phyloP scores from a whole-genome alignment of 352 stramenopile species.

The Phytophthora boehmeriae region DNA sequence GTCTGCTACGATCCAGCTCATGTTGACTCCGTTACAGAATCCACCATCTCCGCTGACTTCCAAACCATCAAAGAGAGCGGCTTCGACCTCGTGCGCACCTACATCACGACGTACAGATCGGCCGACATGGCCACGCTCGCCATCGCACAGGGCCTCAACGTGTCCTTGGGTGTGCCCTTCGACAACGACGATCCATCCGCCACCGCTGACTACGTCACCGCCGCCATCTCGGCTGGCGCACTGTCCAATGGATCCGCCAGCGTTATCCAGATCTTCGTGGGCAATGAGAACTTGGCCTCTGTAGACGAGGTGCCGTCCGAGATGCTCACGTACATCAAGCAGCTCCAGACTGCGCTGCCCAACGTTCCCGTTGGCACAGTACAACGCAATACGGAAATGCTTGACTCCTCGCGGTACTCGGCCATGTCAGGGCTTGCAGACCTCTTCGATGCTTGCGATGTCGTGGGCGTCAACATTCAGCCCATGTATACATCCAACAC shows the following conservation, averaged over 20 bases:
- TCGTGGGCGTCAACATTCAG: slow-evolving; percentile 78
- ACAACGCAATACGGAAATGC: slow-evolving; percentile 57
- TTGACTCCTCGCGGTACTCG: slow-evolving; percentile 43
- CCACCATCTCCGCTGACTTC: slow-evolving; percentile 51
- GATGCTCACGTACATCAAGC: slow-evolving; percentile 49
- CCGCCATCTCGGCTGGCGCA: slow-evolving; percentile 36
- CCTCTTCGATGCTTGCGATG: slow-evolving; percentile 58
- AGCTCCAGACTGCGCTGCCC: slow-evolving; percentile 39
- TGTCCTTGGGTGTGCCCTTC: slow-evolving; percentile 54
- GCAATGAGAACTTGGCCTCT: slow-evolving; percentile 61
- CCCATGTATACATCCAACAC: slow-evolving; percentile 56
- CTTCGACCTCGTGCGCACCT: slow-evolving; percentile 56
- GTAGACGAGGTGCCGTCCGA: slow-evolving; percentile 36
- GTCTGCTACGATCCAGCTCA: slow-evolving; percentile 61
- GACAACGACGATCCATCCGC: slow-evolving; percentile 36
- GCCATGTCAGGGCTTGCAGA: slow-evolving; percentile 40
- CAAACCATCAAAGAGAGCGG: slow-evolving; percentile 48
- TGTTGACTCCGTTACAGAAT: slow-evolving; percentile 36
- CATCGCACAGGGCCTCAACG: slow-evolving; percentile 50
- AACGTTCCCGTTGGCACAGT: slow-evolving; percentile 49
- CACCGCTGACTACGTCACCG: slow-evolving; percentile 42
- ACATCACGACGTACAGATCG: slow-evolving; percentile 46
- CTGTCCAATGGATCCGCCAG: slow-evolving; percentile 36
- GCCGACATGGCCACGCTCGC: slow-evolving; percentile 50
- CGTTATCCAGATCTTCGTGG: slow-evolving; percentile 62